phyloP scores from a whole-genome alignment of 148 eudicot genomes.

The Dianthus caryophyllus region DNA sequence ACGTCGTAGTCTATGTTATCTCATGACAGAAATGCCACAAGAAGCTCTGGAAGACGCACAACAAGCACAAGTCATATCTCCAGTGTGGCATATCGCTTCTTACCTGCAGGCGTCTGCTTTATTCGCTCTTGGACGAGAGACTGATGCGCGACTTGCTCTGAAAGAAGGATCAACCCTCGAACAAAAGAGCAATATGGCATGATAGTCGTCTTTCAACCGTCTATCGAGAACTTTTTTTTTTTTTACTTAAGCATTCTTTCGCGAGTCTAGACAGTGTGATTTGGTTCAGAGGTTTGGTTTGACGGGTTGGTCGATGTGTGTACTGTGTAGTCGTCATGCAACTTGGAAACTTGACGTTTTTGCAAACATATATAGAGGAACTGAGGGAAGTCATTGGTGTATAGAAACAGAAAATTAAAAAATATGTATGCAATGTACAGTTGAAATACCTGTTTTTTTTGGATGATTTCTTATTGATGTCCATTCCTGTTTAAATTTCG shows the following conservation, averaged over 20 bases:
- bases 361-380: constrained; percentile 7
- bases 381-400: background rate
- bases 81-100: constrained; percentile 80
- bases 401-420: background rate
- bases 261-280: background rate
- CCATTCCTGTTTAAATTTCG: background rate
- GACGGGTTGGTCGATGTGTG: background rate
- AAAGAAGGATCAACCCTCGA: constrained; percentile 78
- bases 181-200: constrained; percentile 40
- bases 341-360: constrained; percentile 4
- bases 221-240: background rate
- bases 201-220: background rate
- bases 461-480: no score
- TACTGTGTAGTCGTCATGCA: background rate
- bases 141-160: constrained; percentile 85
- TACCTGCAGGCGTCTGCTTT: constrained; percentile 84
- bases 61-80: constrained; percentile 79
- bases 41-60: constrained; percentile 77
- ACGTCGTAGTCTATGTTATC: constrained; percentile 86
- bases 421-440: constrained; percentile 7
- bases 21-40: constrained; percentile 74
- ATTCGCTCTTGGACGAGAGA: constrained; percentile 63
- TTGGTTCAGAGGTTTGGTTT: constrained; percentile 4
- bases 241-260: constrained; percentile 1
- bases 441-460: background rate